These are phyloP conservation scores for Hypoxylon sp. DNA, from an alignment of 2,329 filamentous ascomycete species.

Conservation along the genomic window DNA sequence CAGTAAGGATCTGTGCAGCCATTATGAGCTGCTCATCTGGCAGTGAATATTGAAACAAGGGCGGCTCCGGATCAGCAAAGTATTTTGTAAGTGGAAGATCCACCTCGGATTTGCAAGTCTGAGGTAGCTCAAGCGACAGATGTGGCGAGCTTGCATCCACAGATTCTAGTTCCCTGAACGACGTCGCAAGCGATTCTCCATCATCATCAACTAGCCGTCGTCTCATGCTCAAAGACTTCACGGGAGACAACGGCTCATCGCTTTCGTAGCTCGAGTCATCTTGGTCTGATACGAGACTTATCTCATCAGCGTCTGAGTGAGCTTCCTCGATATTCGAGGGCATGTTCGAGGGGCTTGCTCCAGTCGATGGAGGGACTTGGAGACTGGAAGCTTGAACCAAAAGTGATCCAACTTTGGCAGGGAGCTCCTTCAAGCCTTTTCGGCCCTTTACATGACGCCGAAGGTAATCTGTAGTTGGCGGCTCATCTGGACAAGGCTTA, in stretches of 20 bases:
- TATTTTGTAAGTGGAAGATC: constrained; percentile 68
- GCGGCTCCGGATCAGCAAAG: constrained; percentile 72
- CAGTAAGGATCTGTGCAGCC: constrained; percentile 78
- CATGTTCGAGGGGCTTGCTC: constrained; percentile 58
- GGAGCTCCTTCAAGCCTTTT: constrained; percentile 56
- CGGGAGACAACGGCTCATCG: constrained; percentile 65
- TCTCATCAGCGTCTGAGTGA: constrained; percentile 63
- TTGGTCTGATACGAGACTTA: constrained; percentile 69
- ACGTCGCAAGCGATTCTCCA: constrained; percentile 66
- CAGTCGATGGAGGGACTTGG: constrained; percentile 55
- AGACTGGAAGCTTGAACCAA: constrained; percentile 57
- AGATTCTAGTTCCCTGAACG: constrained; percentile 64
- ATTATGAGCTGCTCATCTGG: constrained; percentile 74
- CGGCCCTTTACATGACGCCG: constrained; percentile 63
- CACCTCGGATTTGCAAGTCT: constrained; percentile 63
- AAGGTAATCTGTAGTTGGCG: constrained; percentile 65
- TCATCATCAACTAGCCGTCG: constrained; percentile 66
- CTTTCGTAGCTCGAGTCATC: constrained; percentile 68
- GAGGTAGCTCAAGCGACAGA: constrained; percentile 65
- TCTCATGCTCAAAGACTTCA: constrained; percentile 63
- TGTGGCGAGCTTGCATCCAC: constrained; percentile 64
- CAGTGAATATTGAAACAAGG: constrained; percentile 61
- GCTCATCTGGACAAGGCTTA: constrained; percentile 54
- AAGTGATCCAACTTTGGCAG: constrained; percentile 56
- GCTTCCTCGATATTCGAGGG: constrained; percentile 58